Evolutionary conservation across 176 grass and related monocot species (phyloP).

Genomic region (Tuctoria greenei): DNA sequence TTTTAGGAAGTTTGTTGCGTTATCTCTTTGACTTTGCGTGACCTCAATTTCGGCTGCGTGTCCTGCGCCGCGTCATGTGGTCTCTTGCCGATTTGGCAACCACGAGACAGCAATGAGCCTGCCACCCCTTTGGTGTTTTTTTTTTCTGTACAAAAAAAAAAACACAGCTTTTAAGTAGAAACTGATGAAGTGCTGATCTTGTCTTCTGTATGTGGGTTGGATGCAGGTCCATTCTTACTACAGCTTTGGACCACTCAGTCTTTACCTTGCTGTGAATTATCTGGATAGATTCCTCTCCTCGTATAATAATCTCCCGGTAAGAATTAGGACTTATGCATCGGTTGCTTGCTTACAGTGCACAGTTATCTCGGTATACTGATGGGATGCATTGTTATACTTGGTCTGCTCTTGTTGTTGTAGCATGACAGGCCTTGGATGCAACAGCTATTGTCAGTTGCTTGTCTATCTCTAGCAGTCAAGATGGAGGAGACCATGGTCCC

Average conservation of each 20-base stretch:
- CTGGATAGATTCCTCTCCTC: conserved; percentile 83
- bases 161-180: conserved; percentile 44
- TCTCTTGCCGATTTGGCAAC: conserved; percentile 31
- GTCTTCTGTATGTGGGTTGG: conserved; percentile 43
- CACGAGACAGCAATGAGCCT: conserved; percentile 33
- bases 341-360: conserved; percentile 5
- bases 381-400: conserved; percentile 11
- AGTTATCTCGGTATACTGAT: conserved; percentile 17
- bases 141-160: conserved; percentile 24
- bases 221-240: conserved; percentile 78
- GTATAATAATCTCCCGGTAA: conserved; percentile 65
- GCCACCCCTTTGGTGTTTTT: not conserved
- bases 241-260: conserved; percentile 79
- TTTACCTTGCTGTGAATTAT: conserved; percentile 83
- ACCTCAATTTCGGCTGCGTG: conserved; percentile 15
- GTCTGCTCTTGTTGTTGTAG: conserved; percentile 41
- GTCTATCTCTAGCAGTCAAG: conserved; percentile 79
- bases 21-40: conserved; percentile 39
- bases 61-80: conserved; percentile 31
- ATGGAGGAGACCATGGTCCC: conserved; percentile 77
- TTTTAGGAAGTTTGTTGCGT: conserved; percentile 41
- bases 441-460: conserved; percentile 74
- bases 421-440: conserved; percentile 64
- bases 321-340: conserved; percentile 38
- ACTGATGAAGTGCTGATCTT: conserved; percentile 32